Conservation (phyloP, 495 filamentous ascomycete genomes). For the Tuber magnatum region DNA sequence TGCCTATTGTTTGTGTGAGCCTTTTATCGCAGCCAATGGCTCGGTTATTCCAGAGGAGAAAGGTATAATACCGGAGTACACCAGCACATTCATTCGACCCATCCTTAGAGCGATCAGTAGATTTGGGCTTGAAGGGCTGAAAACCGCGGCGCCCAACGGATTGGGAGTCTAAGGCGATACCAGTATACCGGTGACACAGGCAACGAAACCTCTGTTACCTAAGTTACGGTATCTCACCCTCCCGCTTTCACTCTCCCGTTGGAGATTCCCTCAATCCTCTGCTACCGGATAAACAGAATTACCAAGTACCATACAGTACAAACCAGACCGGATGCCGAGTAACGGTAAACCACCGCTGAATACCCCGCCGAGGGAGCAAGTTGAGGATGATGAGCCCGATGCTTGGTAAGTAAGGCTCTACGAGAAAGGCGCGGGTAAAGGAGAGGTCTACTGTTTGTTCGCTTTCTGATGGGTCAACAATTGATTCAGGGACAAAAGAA, state of each 20-base stretch:
- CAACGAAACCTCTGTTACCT: not conserved
- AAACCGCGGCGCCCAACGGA: not conserved
- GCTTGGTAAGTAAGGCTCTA: constrained; percentile 63
- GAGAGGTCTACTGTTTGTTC: not conserved
- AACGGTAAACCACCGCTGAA: constrained; percentile 23
- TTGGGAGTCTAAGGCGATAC: not conserved
- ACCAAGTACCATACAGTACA: constrained; percentile 23
- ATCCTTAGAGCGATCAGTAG: constrained; percentile 41
- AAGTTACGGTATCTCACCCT: not conserved
- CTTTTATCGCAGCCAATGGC: constrained; percentile 10
- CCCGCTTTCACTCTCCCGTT: not conserved
- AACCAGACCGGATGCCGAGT: constrained; percentile 42
- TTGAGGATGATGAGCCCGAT: constrained; percentile 80
- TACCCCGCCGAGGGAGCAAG: constrained; percentile 33
- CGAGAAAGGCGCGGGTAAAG: not conserved
- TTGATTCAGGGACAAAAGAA: constrained; percentile 75
- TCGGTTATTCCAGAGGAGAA: constrained; percentile 15
- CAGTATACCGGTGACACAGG: not conserved
- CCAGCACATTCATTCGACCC: constrained; percentile 64
- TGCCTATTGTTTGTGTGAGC: constrained; percentile 49
- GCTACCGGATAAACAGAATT: constrained; percentile 41
- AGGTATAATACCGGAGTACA: constrained; percentile 63
- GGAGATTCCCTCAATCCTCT: not conserved
- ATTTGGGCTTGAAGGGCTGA: not conserved
- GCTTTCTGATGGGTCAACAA: constrained; percentile 3